A percentile compares a stretch with the other conserved stretches of the same genome.
These are phyloP conservation scores for Fraxinus velutina DNA, from an alignment of 305 asterid genomes.

Conservation along the genomic window DNA sequence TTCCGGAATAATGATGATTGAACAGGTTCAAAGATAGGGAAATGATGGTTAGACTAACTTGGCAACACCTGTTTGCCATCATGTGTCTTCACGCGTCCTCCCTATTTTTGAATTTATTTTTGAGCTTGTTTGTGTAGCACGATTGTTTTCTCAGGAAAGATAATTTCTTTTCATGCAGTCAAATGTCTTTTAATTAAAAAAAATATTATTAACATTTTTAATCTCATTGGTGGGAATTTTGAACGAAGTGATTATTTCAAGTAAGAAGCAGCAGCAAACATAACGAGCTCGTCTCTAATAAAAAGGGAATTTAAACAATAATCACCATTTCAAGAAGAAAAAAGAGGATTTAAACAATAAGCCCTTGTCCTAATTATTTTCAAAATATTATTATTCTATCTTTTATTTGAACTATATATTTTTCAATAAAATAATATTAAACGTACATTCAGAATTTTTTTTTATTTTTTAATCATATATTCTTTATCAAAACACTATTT, in stretches of 20 bases:
- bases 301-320: background rate
- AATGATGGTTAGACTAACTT: background rate
- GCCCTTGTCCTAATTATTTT: background rate
- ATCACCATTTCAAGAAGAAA: background rate
- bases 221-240: background rate
- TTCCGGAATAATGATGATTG: background rate
- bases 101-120: background rate
- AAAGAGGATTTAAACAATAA: background rate
- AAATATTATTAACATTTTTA: background rate
- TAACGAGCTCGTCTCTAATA: background rate
- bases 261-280: background rate
- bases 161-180: background rate
- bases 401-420: too few species aligned
- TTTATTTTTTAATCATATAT: too few species aligned
- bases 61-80: background rate
- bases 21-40: background rate
- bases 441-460: too few species aligned
- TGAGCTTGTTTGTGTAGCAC: background rate
- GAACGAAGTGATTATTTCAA: background rate
- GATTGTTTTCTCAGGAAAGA: background rate
- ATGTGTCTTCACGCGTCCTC: background rate
- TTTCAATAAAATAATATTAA: too few species aligned
- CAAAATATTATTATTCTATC: too few species aligned
- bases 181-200: background rate
- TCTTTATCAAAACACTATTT: too few species aligned